These are phyloP conservation scores for Paulownia fortunei DNA, from an alignment of 257 asterid genomes.

Conservation along the genomic window DNA sequence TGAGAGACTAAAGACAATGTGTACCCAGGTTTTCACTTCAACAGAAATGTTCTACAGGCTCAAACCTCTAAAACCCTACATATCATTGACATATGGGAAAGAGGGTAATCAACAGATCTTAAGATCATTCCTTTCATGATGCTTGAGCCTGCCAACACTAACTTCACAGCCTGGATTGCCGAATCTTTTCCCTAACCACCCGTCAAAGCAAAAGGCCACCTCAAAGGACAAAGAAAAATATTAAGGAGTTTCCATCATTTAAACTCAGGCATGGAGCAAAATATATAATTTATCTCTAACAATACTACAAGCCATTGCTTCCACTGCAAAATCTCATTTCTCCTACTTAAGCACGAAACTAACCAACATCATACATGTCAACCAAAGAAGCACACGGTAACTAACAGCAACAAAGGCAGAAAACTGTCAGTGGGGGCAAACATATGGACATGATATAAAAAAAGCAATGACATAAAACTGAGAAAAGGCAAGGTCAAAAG, in stretches of 20 bases:
- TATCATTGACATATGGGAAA: neutral
- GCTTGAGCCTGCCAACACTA: neutral
- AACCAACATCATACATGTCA: neutral
- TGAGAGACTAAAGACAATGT: neutral
- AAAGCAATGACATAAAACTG: neutral
- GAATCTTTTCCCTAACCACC: neutral
- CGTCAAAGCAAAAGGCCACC: neutral
- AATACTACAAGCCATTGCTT: neutral
- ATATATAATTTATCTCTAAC: neutral
- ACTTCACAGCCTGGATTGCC: neutral
- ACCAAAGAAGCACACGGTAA: too few relatives aligned
- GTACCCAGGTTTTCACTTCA: slow-evolving; percentile 15
- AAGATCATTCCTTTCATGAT: neutral
- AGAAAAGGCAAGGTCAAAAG: neutral
- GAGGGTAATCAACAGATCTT: neutral
- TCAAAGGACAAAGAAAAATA: neutral
- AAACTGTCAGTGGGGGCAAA: neutral
- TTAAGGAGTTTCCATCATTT: neutral
- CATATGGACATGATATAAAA: neutral
- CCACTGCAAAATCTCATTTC: neutral
- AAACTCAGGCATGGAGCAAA: neutral
- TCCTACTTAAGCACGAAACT: neutral
- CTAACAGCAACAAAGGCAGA: neutral
- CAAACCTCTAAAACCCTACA: slow-evolving; percentile 14
- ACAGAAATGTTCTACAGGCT: neutral